Conservation (phyloP, 2,329 filamentous ascomycete species). For the Pseudohalonectria lignicola region DNA sequence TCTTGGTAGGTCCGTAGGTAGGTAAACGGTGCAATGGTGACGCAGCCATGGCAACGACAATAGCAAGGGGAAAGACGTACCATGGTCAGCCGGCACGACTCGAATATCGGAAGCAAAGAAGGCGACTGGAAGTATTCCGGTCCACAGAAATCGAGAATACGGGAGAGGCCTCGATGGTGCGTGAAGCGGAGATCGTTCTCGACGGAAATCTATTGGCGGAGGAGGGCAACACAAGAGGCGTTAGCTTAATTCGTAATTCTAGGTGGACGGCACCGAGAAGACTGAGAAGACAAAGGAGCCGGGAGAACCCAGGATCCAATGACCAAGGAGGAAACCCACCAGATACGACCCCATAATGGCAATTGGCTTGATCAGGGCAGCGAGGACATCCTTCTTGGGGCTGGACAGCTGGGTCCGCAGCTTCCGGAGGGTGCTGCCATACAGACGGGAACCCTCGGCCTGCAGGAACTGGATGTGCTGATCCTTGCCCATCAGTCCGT, state of each 20-base stretch:
- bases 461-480: constrained; percentile 6
- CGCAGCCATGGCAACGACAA: not conserved
- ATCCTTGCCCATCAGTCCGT: constrained; percentile 11
- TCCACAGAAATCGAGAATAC: constrained; percentile 14
- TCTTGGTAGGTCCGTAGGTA: too few species aligned
- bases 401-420: constrained; percentile 6
- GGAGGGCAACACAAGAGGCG: too few species aligned
- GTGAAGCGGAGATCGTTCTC: constrained; percentile 14
- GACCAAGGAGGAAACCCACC: constrained; percentile 4
- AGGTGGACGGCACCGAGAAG: not conserved
- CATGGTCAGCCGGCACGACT: constrained; percentile 13
- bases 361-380: constrained; percentile 10
- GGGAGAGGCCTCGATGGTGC: constrained; percentile 14
- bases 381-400: constrained; percentile 6
- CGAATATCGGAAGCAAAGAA: constrained; percentile 12
- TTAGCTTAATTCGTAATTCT: too few species aligned
- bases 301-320: too few species aligned
- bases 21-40: not conserved
- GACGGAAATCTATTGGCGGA: constrained; percentile 9
- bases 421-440: constrained; percentile 6
- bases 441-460: constrained; percentile 5
- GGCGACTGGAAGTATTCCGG: constrained; percentile 13
- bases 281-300: not conserved
- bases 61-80: too few species aligned
- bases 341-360: constrained; percentile 10